Evolutionary conservation across 1,284 basidiomycete genomes (phyloP).

Genomic region (Ceratobasidium papillatum): DNA sequence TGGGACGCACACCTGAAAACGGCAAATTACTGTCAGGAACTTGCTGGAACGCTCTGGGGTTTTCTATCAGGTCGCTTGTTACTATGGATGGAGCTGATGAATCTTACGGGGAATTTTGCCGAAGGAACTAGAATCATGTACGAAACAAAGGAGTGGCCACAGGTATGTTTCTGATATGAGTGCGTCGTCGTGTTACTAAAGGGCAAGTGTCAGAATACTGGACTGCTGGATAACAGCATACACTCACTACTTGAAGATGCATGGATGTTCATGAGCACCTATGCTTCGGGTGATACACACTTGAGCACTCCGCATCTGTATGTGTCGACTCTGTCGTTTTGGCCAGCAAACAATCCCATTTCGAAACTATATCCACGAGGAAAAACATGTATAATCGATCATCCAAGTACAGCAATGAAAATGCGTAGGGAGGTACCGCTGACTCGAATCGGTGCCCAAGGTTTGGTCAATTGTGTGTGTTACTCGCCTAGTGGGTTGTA

Average conservation of each 20-base stretch:
- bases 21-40: not conserved
- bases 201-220: not conserved
- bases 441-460: not conserved
- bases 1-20: not conserved
- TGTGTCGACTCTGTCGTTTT: not conserved
- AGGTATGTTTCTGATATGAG: not conserved
- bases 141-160: not conserved
- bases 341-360: not conserved
- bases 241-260: not conserved
- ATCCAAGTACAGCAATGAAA: not conserved
- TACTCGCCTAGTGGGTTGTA: slow-evolving; percentile 1
- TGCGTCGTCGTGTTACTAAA: not conserved
- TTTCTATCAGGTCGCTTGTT: not conserved
- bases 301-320: slow-evolving; percentile 11
- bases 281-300: not conserved
- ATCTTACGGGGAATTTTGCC: not conserved
- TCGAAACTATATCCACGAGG: not conserved
- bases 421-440: not conserved
- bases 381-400: not conserved
- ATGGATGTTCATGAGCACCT: not conserved
- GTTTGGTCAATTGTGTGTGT: not conserved
- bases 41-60: not conserved
- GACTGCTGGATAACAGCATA: not conserved
- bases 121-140: not conserved
- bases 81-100: slow-evolving; percentile 6